Conservation (phyloP, 2,329 filamentous ascomycete genomes). For the Colletotrichum sp. region DNA sequence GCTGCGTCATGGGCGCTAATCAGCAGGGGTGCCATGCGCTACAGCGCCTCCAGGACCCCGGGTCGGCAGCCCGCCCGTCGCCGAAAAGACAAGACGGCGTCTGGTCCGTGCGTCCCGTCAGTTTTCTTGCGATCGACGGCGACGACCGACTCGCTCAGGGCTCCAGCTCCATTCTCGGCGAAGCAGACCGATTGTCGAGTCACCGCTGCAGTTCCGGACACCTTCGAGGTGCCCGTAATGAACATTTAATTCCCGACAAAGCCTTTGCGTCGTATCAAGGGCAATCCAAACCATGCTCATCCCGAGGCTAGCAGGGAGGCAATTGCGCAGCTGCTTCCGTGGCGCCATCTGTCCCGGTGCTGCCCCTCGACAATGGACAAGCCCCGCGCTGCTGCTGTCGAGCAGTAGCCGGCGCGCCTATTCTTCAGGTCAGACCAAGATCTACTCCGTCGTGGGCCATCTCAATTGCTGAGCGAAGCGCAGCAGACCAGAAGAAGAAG, state of each 20-base stretch:
- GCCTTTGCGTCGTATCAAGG: conserved; percentile 1
- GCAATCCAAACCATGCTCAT: not conserved
- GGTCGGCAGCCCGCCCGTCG: conserved; percentile 10
- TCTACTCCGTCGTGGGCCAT: not conserved
- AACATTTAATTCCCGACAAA: not conserved
- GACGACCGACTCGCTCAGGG: not conserved
- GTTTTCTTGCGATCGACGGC: not conserved
- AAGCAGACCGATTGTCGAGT: not conserved
- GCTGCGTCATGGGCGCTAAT: conserved; percentile 12
- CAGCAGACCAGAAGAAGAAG: conserved; percentile 27
- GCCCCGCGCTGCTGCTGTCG: not conserved
- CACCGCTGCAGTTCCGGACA: not conserved
- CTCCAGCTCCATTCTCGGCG: not conserved
- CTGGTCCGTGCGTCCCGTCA: not conserved
- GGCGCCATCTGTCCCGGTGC: not conserved
- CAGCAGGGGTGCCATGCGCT: conserved; percentile 8
- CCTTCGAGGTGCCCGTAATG: not conserved
- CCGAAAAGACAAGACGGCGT: not conserved
- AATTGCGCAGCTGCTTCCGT: conserved; percentile 15
- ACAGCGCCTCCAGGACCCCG: not conserved
- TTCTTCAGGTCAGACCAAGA: conserved; percentile 26
- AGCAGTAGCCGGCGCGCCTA: conserved; percentile 17
- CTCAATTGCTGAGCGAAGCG: not conserved
- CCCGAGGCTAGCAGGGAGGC: conserved; percentile 14
- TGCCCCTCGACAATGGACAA: not conserved